Percentiles rank a stretch among this genome's conserved stretches.
Conservation (phyloP, 1,284 basidiomycete genomes). For the Sparassis latifolia region DNA sequence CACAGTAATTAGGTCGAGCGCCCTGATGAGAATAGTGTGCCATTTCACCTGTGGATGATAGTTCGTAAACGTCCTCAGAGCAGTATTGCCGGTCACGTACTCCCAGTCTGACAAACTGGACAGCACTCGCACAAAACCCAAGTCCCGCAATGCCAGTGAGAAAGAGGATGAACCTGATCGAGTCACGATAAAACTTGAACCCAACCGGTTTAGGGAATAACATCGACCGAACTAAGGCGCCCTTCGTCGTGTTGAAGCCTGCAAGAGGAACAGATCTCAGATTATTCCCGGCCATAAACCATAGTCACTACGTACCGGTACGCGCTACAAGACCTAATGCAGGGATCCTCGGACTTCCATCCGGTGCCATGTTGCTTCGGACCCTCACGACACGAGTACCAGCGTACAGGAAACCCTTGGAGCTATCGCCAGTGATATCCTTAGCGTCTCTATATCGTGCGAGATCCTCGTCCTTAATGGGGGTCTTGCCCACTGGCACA, state of each 20-base stretch:
- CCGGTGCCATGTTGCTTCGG: conserved; percentile 55
- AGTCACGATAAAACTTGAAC: conserved; percentile 97
- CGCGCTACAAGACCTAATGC: conserved; percentile 89
- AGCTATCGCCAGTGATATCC: conserved; percentile 63
- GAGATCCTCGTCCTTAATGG: conserved; percentile 70
- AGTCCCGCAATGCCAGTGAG: conserved; percentile 83
- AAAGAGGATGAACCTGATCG: conserved; percentile 93
- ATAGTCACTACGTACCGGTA: conserved; percentile 51
- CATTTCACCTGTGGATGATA: conserved; percentile 62
- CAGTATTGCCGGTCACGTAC: conserved; percentile 32
- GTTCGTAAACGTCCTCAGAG: conserved; percentile 5
- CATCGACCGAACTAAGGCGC: conserved; percentile 94
- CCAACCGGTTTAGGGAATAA: conserved; percentile 98
- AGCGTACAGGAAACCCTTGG: conserved; percentile 86
- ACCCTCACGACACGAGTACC: conserved; percentile 93
- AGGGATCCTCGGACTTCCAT: conserved; percentile 50
- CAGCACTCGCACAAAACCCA: conserved; percentile 84
- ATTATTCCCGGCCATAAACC: background rate
- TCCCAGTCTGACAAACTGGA: conserved; percentile 90
- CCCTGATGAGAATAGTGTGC: conserved; percentile 89
- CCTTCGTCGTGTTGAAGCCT: conserved; percentile 98
- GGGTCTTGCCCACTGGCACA: conserved; percentile 86
- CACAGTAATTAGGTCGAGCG: conserved; percentile 95
- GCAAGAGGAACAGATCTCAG: background rate
- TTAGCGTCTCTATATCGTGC: conserved; percentile 62